A percentile compares a stretch with the other conserved stretches of the same genome.
Evolutionary conservation across 1,284 basidiomycete genomes (phyloP).

Genomic region (Fistulinella staudtii): DNA sequence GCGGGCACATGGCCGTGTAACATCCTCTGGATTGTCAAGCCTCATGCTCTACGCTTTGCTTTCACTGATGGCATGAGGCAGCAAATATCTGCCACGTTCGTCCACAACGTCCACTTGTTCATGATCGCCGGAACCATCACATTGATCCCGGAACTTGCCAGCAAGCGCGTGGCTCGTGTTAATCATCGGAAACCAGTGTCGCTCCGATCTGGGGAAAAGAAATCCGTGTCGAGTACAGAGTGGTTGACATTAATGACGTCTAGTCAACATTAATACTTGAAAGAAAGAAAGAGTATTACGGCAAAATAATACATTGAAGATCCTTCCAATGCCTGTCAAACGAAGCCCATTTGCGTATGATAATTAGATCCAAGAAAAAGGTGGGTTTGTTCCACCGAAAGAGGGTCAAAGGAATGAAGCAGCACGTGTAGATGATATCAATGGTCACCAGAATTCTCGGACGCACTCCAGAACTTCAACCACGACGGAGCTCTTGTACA

Average conservation of each 20-base stretch:
- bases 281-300: slow-evolving; percentile 19
- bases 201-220: no score
- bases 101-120: no score
- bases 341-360: slow-evolving; percentile 26
- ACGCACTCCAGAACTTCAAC: slow-evolving; percentile 81
- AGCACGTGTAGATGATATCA: slow-evolving; percentile 11
- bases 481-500: slow-evolving; percentile 87
- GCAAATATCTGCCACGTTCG: no score
- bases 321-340: slow-evolving; percentile 24
- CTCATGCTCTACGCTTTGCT: no score
- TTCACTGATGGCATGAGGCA: no score
- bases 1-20: no score
- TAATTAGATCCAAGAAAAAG: slow-evolving; percentile 17
- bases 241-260: slow-evolving; percentile 30
- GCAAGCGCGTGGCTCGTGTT: neutral
- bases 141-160: neutral
- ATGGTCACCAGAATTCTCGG: slow-evolving; percentile 52
- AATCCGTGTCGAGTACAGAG: no score
- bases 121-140: no score
- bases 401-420: slow-evolving; percentile 22
- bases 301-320: slow-evolving; percentile 32
- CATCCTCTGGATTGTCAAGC: no score
- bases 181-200: no score
- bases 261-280: slow-evolving; percentile 34
- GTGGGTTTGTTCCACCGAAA: slow-evolving; percentile 14